Evolutionary conservation across 768 basidiomycete species (phyloP).

Genomic region (Tulasnella sp.): DNA sequence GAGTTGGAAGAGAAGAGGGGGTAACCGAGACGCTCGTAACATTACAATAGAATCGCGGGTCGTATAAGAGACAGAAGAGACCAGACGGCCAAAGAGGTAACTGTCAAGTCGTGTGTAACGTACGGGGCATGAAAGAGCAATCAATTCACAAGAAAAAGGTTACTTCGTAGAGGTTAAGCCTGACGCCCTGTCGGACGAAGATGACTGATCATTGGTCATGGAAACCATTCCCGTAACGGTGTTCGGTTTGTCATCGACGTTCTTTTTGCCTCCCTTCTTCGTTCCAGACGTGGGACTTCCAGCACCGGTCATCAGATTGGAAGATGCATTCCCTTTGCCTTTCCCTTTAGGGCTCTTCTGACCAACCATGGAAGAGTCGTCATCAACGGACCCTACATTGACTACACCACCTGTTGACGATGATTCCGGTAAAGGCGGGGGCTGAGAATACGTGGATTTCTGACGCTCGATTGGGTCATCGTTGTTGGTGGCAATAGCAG

Average conservation of each 20-base stretch:
- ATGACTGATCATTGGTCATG: background rate
- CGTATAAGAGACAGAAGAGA: too few relatives aligned
- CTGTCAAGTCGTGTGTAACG: too few relatives aligned
- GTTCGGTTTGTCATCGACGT: too few relatives aligned
- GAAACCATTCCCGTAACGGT: background rate
- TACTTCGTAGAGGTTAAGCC: too few relatives aligned
- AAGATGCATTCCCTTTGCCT: conserved; percentile 4
- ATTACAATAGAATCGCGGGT: too few relatives aligned
- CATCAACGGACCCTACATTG: background rate
- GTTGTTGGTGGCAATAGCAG: background rate
- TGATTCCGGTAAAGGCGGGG: too few relatives aligned
- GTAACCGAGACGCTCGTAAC: background rate
- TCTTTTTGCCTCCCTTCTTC: background rate
- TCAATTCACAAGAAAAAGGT: too few relatives aligned
- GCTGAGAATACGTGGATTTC: too few relatives aligned
- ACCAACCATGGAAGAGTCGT: too few relatives aligned
- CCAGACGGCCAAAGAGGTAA: too few relatives aligned
- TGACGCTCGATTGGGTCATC: conserved; percentile 13
- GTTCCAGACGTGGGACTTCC: background rate
- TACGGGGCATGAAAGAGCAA: too few relatives aligned
- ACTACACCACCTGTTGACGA: background rate
- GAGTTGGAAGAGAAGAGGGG: too few relatives aligned
- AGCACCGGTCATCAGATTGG: background rate
- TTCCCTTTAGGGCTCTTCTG: background rate
- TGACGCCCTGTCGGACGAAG: background rate